Evolutionary conservation across 169 alveolate genomes (phyloP), one percentile per base, ranked within the genome.

Genomic region (Plasmodium cynomolgi): DNA sequence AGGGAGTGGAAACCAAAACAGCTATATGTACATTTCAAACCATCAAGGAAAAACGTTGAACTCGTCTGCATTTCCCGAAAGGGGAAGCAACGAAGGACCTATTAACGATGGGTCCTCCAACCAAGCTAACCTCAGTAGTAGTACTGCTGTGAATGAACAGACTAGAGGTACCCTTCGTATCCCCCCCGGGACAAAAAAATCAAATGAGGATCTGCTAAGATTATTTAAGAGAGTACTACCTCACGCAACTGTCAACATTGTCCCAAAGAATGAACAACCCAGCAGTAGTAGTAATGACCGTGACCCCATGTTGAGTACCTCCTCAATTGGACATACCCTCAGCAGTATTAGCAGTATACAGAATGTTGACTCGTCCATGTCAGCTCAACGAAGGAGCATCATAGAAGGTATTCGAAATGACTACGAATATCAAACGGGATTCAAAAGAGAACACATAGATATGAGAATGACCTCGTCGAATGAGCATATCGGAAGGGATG

Each of bases 211-310:
- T 23, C 15, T 85, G 17, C 9, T 85, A 33, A 85, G 62, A 3
- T 74, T 85, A 13, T 85, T 85, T 29, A 85, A 85, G 29, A 85
- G 58, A 20, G 84, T 85, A 9, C n/a, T 85, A 4, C 93, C 93
- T 9, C 80, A 85, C 62, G 93, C 93, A 2, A 85, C 77, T 20
- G 93, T 85, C 1, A 85, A 85, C 26, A 75, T 85, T 47, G 33
- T 74, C 1, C 44, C 56, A 31, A 85, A 85, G 11, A 50, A 39
- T 2, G 17, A 84, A 41, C 50, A 56, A 20, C 5, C n/a, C 29
- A 11, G 23, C 20, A 4, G 33, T 7, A 23, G 34, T 26, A 62
- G 75, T 62, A 13, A 31, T 62, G 3, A 31, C 1, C 13, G 1
- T 20, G 37, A 50, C 62, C 7, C 62, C 62, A 15, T 50, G 62